phyloP scores from a whole-genome alignment of 140 eudicot genomes.

The Senecio squalidus region DNA sequence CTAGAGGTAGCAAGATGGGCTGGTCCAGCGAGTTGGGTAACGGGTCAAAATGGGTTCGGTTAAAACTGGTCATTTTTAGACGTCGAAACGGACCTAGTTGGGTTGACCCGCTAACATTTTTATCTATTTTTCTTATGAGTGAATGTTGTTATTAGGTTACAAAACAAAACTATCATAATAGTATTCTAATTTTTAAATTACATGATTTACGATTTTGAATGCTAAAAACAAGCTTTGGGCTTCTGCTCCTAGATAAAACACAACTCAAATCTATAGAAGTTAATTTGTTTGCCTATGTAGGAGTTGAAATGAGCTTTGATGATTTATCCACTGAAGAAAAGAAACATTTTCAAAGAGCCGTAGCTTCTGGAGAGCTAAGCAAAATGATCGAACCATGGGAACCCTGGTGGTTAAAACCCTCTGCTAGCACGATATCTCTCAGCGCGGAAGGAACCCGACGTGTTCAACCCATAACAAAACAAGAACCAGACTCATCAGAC shows the following conservation, averaged over 20 bases:
- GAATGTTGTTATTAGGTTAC: too few relatives aligned
- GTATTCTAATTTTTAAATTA: too few relatives aligned
- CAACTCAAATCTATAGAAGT: too few relatives aligned
- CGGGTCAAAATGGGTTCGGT: background rate
- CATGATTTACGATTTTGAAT: too few relatives aligned
- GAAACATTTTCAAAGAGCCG: conserved; percentile 68
- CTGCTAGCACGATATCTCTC: conserved; percentile 56
- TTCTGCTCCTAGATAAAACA: too few relatives aligned
- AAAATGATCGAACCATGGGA: conserved; percentile 91
- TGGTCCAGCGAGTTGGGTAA: background rate
- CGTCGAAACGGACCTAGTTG: too few relatives aligned
- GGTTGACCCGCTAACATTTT: too few relatives aligned
- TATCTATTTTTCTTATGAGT: too few relatives aligned
- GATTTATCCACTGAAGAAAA: conserved; percentile 59
- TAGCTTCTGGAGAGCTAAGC: conserved; percentile 88
- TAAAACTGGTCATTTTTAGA: too few relatives aligned
- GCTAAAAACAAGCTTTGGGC: too few relatives aligned
- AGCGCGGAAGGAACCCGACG: conserved; percentile 62
- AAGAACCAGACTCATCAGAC: conserved; percentile 18
- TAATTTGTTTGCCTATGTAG: conserved; percentile 21
- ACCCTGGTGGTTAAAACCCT: conserved; percentile 93
- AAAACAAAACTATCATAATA: too few relatives aligned
- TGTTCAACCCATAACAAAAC: conserved; percentile 49
- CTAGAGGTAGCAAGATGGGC: too few relatives aligned
- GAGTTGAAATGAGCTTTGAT: conserved; percentile 49